Evolutionary conservation across 176 grass and related monocot species (phyloP).

Genomic region (Rhipidocladum racemiflorum): DNA sequence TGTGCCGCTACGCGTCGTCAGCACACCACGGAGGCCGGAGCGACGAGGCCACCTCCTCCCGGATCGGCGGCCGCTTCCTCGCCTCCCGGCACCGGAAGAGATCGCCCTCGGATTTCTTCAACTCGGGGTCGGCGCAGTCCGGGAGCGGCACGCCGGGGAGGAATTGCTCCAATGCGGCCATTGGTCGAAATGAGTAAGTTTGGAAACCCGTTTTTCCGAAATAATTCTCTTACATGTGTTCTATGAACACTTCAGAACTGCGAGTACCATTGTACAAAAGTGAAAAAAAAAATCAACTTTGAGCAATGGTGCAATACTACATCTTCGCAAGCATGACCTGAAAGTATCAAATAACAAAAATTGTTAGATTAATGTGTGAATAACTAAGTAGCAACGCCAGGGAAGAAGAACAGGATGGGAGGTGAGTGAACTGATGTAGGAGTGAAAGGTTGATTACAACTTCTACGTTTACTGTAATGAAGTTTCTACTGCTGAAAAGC

Average conservation of each 20-base stretch:
- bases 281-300: background rate
- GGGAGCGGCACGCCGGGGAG: background rate
- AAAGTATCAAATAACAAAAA: background rate
- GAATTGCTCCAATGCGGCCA: constrained; percentile 38
- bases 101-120: constrained; percentile 40
- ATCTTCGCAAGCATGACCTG: background rate
- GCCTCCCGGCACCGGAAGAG: constrained; percentile 43
- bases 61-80: constrained; percentile 17
- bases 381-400: background rate
- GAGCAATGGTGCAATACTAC: background rate
- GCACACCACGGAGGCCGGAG: background rate
- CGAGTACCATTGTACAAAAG: background rate
- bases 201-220: background rate
- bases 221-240: background rate
- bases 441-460: background rate
- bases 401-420: background rate
- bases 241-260: background rate
- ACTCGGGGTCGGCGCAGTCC: constrained; percentile 17
- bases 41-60: constrained; percentile 49
- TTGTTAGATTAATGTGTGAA: background rate
- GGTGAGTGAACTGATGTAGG: background rate
- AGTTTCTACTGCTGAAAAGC: constrained; percentile 16
- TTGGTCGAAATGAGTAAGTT: constrained; percentile 38
- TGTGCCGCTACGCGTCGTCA: constrained; percentile 2
- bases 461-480: background rate